Evolutionary conservation across 768 basidiomycete species (phyloP), one percentile per base, ranked within the genome.

Genomic region (Rhodotorula kratochvilovae): DNA sequence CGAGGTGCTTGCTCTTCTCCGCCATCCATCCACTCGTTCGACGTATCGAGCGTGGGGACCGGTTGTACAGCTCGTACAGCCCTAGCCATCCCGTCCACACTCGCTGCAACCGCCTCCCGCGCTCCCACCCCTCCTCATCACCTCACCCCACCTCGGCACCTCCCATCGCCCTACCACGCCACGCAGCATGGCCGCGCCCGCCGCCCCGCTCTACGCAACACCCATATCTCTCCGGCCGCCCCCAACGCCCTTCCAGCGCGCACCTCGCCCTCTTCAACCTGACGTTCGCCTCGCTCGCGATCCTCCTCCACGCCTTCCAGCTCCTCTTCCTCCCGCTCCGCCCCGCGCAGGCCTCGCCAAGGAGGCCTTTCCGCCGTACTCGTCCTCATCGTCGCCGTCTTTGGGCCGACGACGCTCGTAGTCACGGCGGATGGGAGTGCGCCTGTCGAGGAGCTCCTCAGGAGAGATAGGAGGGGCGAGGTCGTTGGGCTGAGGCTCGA

Each of bases 321-420:
- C 66, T 76, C 57, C 5, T 62, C 42, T 46, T 51, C 45, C 50
- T 69, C 48, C 66, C 66, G 0, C 48, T 54, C 55, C 53, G 61
- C 27, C 13, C 11, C 10, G 33, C 31, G 4, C 59, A 63, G 39
- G 25, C 31, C 48, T 46, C 61, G 31, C 63, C 5, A 76, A 76
- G 67, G 75, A 66, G 29, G 62, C 61, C 23, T 76, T 76, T 31
- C 66, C 70, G 2, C 31, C 46, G 16, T 63, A 2, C 69, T 76
- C 59, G 89, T 93, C 76, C 79, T 91, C 53, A 87, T 90, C 84
- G 87, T 86, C 74, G 87, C 90, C 76, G 87, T 86, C 84, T 93
- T 93, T 71, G 89, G 89, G 5, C 91, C 90, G 0, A 90, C 90
- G 0, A 85, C 82, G 53, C 75, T 95, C 53, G 81, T 84, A 39